phyloP scores from a whole-genome alignment of 768 basidiomycete species.

The Rhizopogon vinicolor region DNA sequence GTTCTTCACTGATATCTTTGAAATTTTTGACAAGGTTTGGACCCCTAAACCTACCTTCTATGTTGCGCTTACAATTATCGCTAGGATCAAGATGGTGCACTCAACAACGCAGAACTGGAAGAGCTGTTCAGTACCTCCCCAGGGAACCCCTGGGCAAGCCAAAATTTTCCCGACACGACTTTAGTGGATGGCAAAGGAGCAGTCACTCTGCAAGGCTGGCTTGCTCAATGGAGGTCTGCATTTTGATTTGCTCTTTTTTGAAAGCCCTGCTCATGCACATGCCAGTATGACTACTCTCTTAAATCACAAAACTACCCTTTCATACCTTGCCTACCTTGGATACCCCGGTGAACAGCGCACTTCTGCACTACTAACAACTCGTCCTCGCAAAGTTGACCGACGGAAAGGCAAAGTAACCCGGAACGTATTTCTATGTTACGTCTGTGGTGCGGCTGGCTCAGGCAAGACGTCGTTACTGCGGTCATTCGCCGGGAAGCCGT shows the following conservation, averaged over 20 bases:
- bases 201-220: slow-evolving; percentile 96
- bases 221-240: slow-evolving; percentile 94
- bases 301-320: slow-evolving; percentile 87
- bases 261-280: neutral
- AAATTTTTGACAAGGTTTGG: slow-evolving; percentile 85
- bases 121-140: slow-evolving; percentile 93
- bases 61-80: slow-evolving; percentile 4
- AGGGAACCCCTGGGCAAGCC: slow-evolving; percentile 93
- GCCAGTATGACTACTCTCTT: slow-evolving; percentile 93
- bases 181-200: slow-evolving; percentile 83
- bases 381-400: slow-evolving; percentile 79
- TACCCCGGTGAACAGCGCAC: slow-evolving; percentile 81
- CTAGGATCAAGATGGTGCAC: slow-evolving; percentile 92
- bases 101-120: slow-evolving; percentile 78
- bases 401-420: slow-evolving; percentile 84
- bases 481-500: slow-evolving; percentile 82
- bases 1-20: slow-evolving; percentile 96
- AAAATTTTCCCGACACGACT: slow-evolving; percentile 88
- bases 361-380: slow-evolving; percentile 78
- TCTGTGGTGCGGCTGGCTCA: slow-evolving; percentile 92
- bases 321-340: slow-evolving; percentile 93
- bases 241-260: neutral
- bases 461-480: slow-evolving; percentile 89
- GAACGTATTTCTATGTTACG: slow-evolving; percentile 91
- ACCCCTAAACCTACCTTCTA: neutral